Conservation (phyloP, 2,329 filamentous ascomycete genomes). For the Geosmithia putterillii region DNA sequence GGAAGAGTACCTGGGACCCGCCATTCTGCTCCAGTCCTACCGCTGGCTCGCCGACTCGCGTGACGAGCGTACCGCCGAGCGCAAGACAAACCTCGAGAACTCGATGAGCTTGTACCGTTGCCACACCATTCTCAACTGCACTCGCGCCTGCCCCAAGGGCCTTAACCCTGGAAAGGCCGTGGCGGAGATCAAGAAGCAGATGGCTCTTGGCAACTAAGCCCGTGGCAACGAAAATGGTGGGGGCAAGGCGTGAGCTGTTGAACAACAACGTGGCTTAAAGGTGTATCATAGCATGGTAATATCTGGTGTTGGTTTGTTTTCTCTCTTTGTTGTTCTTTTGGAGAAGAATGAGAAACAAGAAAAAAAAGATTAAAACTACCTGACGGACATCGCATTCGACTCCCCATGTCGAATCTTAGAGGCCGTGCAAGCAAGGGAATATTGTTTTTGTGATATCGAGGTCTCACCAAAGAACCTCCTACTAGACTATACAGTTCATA, state of each 20-base stretch:
- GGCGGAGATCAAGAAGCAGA: conserved; percentile 96
- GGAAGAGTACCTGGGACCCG: conserved; percentile 95
- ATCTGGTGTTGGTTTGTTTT: neutral
- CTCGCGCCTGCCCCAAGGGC: conserved; percentile 94
- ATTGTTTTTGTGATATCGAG: neutral
- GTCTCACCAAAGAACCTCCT: neutral
- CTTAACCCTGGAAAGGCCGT: conserved; percentile 92
- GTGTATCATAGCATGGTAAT: neutral
- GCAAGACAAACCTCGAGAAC: conserved; percentile 89
- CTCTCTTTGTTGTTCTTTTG: neutral
- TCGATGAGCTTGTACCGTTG: conserved; percentile 98
- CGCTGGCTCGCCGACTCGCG: conserved; percentile 92
- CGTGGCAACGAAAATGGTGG: conserved; percentile 4
- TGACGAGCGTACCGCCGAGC: conserved; percentile 78
- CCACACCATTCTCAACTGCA: conserved; percentile 99
- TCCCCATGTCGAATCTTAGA: neutral
- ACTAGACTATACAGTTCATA: neutral
- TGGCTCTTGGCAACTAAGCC: conserved; percentile 37
- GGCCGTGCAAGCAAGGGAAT: neutral
- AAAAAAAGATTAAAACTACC: neutral
- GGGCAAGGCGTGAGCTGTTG: conserved; percentile 22
- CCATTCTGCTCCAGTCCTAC: conserved; percentile 94
- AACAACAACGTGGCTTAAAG: conserved; percentile 4
- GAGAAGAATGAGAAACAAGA: neutral
- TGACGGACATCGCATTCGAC: too few species aligned